A percentile compares a stretch with the other conserved stretches of the same genome.
These are phyloP conservation scores for Clonostachys rhizophaga DNA, from an alignment of 2,329 filamentous ascomycete genomes.

Conservation along the genomic window DNA sequence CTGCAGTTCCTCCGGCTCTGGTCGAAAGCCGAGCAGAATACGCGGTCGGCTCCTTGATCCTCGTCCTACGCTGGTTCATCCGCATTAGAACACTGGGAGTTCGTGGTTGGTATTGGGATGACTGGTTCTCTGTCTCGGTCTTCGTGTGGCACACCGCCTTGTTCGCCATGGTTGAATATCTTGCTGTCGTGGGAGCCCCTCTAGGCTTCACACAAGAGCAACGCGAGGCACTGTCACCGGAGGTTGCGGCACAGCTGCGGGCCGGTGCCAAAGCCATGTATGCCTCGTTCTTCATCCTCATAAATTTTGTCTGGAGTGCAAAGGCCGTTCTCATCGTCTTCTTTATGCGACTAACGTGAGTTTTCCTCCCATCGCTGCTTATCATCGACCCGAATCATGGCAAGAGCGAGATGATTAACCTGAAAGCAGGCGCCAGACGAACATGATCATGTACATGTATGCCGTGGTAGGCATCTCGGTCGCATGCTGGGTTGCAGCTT, in stretches of 20 bases:
- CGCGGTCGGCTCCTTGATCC: constrained; percentile 1
- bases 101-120: constrained; percentile 1
- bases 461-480: neutral
- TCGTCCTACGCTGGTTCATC: constrained; percentile 1
- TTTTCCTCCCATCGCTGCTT: neutral
- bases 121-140: constrained; percentile 3
- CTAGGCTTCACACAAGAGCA: constrained; percentile 2
- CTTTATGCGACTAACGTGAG: constrained; percentile 2
- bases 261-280: constrained; percentile 2
- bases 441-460: constrained; percentile 1
- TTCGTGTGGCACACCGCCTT: constrained; percentile 2
- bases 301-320: constrained; percentile 2
- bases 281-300: constrained; percentile 4
- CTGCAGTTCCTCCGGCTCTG: neutral
- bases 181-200: constrained; percentile 1
- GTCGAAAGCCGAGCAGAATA: neutral
- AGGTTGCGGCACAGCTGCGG: neutral
- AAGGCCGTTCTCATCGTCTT: constrained; percentile 1
- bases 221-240: constrained; percentile 1
- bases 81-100: neutral
- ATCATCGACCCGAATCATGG: neutral
- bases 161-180: constrained; percentile 2
- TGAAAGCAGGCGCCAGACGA: neutral
- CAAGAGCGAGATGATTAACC: neutral
- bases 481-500: constrained; percentile 2